phyloP scores from a whole-genome alignment of 2,329 filamentous ascomycete species.

The Microcyclosporella mali region DNA sequence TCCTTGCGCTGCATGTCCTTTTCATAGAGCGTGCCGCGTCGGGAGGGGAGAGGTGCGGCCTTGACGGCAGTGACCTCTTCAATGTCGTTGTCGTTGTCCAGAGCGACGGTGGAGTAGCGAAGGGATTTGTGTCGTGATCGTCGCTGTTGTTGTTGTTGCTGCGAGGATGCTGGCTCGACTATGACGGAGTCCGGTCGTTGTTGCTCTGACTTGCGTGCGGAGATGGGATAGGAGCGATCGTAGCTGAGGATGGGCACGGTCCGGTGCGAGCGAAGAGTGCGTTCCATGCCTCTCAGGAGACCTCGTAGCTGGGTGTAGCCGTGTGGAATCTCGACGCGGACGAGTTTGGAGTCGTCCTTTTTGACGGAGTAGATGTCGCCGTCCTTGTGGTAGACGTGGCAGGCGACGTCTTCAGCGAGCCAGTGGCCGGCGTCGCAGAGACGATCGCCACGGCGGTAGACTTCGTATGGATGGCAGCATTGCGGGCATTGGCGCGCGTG shows the following conservation, averaged over 20 bases:
- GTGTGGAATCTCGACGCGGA: slow-evolving; percentile 41
- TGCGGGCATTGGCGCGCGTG: slow-evolving; percentile 41
- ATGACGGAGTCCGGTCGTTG: slow-evolving; percentile 8
- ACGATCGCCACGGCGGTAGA: slow-evolving; percentile 34
- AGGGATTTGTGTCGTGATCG: slow-evolving; percentile 8
- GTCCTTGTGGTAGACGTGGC: slow-evolving; percentile 38
- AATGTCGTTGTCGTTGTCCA: slow-evolving; percentile 8
- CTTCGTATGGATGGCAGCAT: slow-evolving; percentile 42
- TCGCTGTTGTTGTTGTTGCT: slow-evolving; percentile 5
- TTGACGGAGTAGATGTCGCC: slow-evolving; percentile 26
- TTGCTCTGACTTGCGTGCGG: slow-evolving; percentile 29
- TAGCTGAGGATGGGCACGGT: slow-evolving; percentile 37
- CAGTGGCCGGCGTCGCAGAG: slow-evolving; percentile 41
- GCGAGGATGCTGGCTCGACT: slow-evolving; percentile 11
- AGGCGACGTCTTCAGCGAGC: slow-evolving; percentile 41
- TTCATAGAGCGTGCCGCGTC: slow-evolving; percentile 13
- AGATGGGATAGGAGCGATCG: slow-evolving; percentile 38
- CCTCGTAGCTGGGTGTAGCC: slow-evolving; percentile 36
- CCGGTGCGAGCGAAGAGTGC: slow-evolving; percentile 31
- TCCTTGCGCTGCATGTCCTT: slow-evolving; percentile 12
- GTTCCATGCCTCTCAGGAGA: slow-evolving; percentile 39
- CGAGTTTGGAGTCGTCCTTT: slow-evolving; percentile 34
- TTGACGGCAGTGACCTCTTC: slow-evolving; percentile 7
- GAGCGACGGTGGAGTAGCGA: slow-evolving; percentile 16
- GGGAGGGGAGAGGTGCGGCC: slow-evolving; percentile 1